Base-by-base conservation (phyloP, 83 land plant genomes). In the Larix sibirica region DNA sequence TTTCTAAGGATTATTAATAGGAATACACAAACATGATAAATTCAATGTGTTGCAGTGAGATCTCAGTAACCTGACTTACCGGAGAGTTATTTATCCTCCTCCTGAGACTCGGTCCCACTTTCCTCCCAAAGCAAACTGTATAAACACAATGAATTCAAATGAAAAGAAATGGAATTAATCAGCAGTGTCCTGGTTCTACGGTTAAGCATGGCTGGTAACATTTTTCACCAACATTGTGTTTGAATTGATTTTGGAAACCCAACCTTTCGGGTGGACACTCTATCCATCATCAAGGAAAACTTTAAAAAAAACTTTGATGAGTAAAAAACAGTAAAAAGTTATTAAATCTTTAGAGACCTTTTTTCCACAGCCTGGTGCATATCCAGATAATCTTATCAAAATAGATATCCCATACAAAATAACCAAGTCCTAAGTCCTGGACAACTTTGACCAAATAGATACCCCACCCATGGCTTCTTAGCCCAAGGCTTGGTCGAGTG, bases 71-170 rank as follows among this genome's bases (percentile, higher is more conserved):
- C 56, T 58, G 56, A 76, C 63, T 82, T 85, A 88, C 93, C 56
- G 71, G 87, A 26, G 89, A 50, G 40, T 81, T 87, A 20, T 7
- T 67, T 58, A 87, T 83, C 82, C 88, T 84, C 83, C 93, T 88
- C 81, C 83, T 67, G 7, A 92, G 79, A 54, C 83, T 88, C 10
- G 98, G 98, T 80, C 94, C 95, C 75, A 94, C 64, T 81, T 85
- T 94, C 81, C 90, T 94, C 40, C 95, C 94, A 81, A 92, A 42
- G 82, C 98, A 96, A 81, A 92, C 98, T 96, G 84, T 77, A 36
- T 78, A 56, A 64, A 61, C 73, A 24, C 20, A 82, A 60, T 47
- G 21, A 4, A 58, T 26, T 9, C 3, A 81, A 81, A 83, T 42
- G 1, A 31, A 44, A 85, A 36, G 31, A 33, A 26, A 36, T 74